These are phyloP conservation scores for Terana coerulea DNA, from an alignment of 768 basidiomycete genomes.

Conservation along the genomic window DNA sequence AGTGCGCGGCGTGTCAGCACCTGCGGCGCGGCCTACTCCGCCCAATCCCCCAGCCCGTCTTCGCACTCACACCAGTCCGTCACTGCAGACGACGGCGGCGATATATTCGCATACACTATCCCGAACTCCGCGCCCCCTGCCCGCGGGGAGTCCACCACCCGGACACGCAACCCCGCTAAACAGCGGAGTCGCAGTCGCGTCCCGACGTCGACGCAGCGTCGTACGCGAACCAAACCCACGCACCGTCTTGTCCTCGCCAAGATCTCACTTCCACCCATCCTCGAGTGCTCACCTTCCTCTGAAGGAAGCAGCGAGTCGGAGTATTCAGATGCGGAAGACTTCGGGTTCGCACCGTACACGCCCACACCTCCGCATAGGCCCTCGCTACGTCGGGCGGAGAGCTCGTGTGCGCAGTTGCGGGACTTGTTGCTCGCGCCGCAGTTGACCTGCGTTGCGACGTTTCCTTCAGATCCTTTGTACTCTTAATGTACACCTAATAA, in stretches of 20 bases:
- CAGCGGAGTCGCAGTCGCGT: not conserved
- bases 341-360: not conserved
- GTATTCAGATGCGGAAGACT: not conserved
- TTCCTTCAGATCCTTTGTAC: not conserved
- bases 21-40: too few species aligned
- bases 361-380: not conserved
- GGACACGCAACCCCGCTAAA: not conserved
- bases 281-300: not conserved
- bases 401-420: not conserved
- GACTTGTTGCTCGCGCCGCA: not conserved
- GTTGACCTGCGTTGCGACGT: not conserved
- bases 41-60: too few species aligned
- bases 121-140: too few species aligned
- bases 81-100: too few species aligned
- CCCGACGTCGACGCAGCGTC: not conserved
- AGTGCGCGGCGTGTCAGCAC: too few species aligned
- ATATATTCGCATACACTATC: too few species aligned
- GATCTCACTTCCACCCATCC: not conserved
- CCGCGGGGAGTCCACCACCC: too few species aligned
- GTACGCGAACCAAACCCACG: not conserved
- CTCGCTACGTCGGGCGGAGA: not conserved
- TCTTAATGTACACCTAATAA: too few species aligned
- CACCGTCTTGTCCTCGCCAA: not conserved
- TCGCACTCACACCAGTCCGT: too few species aligned
- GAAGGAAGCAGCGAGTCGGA: not conserved